These are phyloP conservation scores for Aspergillus conjunctus DNA, from an alignment of 495 filamentous ascomycete species.

Conservation along the genomic window DNA sequence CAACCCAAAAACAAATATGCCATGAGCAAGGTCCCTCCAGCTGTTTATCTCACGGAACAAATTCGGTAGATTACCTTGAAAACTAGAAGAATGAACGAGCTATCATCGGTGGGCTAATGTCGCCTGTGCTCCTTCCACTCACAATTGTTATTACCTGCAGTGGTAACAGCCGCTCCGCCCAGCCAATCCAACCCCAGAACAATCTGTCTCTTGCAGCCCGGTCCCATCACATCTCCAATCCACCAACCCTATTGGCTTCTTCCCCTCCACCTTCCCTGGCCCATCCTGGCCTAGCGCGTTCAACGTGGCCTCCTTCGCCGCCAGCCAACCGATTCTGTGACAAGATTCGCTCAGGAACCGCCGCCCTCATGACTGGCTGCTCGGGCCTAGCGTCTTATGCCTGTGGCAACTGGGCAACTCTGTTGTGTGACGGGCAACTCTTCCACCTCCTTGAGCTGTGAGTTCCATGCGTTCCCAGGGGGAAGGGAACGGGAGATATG, in stretches of 20 bases:
- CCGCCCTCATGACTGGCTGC: constrained; percentile 21
- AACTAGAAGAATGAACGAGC: neutral
- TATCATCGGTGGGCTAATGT: neutral
- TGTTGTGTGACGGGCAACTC: neutral
- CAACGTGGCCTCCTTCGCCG: constrained; percentile 28
- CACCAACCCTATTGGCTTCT: constrained; percentile 18
- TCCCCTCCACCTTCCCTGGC: constrained; percentile 1
- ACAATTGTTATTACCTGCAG: constrained; percentile 16
- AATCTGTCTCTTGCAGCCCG: constrained; percentile 15
- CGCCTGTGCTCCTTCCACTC: neutral
- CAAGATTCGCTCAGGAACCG: constrained; percentile 23
- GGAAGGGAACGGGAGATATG: neutral
- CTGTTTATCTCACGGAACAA: too few relatives aligned
- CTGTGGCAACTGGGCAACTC: neutral
- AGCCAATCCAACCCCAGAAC: constrained; percentile 23
- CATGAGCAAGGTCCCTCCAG: too few relatives aligned
- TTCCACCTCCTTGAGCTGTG: neutral
- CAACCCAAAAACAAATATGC: neutral
- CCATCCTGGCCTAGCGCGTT: constrained; percentile 21
- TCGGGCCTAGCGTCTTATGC: neutral
- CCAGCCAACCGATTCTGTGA: constrained; percentile 24
- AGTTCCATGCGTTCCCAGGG: neutral
- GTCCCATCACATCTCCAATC: constrained; percentile 5
- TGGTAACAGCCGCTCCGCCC: constrained; percentile 23
- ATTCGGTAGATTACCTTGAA: neutral